Evolutionary conservation across 306 rosid species (phyloP).

Genomic region (Abrus pulchellus): DNA sequence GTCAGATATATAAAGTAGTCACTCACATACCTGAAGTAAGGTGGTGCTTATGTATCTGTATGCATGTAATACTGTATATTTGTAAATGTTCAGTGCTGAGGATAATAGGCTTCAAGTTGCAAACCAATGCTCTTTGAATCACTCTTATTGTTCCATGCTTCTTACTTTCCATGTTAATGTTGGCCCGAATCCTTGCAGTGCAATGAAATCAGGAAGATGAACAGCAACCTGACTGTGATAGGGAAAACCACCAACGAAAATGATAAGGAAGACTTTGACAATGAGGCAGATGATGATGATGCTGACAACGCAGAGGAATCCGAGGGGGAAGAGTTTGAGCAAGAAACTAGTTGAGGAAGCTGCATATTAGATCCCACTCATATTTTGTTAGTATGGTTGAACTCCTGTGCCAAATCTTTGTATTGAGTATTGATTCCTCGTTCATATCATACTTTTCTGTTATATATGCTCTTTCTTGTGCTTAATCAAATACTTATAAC

Average conservation of each 20-base stretch:
- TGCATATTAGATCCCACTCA: constrained; percentile 14
- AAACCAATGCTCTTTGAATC: background rate
- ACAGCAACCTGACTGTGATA: constrained; percentile 72
- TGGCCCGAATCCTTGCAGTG: constrained; percentile 62
- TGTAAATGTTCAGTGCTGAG: background rate
- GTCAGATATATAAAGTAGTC: background rate
- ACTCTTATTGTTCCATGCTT: background rate
- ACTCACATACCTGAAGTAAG: background rate
- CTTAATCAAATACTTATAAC: background rate
- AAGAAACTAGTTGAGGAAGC: constrained; percentile 80
- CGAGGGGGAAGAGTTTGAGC: constrained; percentile 95
- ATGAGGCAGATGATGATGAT: constrained; percentile 71
- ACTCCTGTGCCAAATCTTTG: constrained; percentile 9
- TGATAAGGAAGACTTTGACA: constrained; percentile 81
- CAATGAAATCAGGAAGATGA: constrained; percentile 79
- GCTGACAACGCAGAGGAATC: constrained; percentile 88
- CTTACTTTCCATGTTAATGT: constrained; percentile 6
- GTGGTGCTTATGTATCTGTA: background rate
- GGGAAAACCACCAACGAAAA: constrained; percentile 75
- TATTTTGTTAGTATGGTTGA: constrained; percentile 8
- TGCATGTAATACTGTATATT: background rate
- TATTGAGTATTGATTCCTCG: constrained; percentile 15
- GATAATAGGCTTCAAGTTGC: constrained; percentile 31
- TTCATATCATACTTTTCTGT: constrained; percentile 15
- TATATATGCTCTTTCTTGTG: constrained; percentile 14